Evolutionary conservation across 352 stramenopile species (phyloP), one percentile per base, ranked within the genome.

Genomic region (Pythium pyrilobum): DNA sequence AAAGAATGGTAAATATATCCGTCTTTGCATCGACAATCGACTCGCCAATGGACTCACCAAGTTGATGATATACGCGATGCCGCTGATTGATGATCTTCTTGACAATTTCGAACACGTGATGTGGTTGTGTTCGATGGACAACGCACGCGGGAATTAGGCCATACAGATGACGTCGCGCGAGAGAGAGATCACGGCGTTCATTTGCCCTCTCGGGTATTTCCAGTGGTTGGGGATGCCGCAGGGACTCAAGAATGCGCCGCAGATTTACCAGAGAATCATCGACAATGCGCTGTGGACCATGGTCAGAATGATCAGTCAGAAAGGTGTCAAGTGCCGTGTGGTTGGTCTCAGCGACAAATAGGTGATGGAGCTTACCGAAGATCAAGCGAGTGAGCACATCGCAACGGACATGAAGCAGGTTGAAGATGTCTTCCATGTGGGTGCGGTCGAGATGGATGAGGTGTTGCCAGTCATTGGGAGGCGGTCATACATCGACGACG

Each of bases 1-100:
- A 39, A 66, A 69, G 38, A 69, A 65, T 23, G 49, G 50, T 0
- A 41, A 60, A 4, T 55, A 59, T 23, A 65, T 64, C 29, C 16
- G 62, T 3, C 41, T 69, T 1, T 66, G 48, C n/a, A 42, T 57
- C 50, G 50, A 57, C 28, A 50, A 57, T 32, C 37, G 50, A 16
- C 24, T 27, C 4, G 50, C 49, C 16, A 57, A 57, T 16, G 38
- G 5, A 8, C 50, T 57, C 8, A 57, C 50, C 15, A 42, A 18
- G 27, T 29, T 57, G 39, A 49, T 57, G 36, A 27, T 57, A 11
- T 57, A 57, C 23, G 23, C 50, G 16, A 57, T 57, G 50, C 50
- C 50, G 12, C 31, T 57, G 18, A 41, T 57, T 12, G 24, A 48
- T 34, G 50, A 57, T 23, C 39, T 57, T 8, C 27, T 57, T 7